phyloP scores from a whole-genome alignment of 2,329 filamentous ascomycete species.

The Scedosporium apiospermum region DNA sequence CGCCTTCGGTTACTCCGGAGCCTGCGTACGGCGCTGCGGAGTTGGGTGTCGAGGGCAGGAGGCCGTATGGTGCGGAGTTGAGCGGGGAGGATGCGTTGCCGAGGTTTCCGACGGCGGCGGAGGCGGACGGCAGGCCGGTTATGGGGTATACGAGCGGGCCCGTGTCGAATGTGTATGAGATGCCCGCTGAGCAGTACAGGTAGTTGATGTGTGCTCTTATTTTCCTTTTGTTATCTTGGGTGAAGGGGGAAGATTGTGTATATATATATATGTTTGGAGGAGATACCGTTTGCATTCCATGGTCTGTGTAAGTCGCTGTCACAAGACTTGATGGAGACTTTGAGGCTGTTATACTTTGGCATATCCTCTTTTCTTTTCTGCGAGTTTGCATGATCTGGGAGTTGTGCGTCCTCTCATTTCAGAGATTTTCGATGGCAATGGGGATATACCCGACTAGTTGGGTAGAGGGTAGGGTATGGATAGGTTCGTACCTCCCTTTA shows the following conservation, averaged over 20 bases:
- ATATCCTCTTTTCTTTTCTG: too few species aligned
- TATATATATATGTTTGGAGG: too few species aligned
- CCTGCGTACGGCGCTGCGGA: conserved; percentile 1
- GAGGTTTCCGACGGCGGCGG: conserved; percentile 24
- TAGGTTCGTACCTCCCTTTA: too few species aligned
- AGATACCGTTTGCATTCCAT: too few species aligned
- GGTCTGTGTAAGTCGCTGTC: too few species aligned
- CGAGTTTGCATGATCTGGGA: too few species aligned
- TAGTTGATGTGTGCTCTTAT: conserved; percentile 12
- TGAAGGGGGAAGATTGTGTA: not conserved
- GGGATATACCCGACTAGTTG: too few species aligned
- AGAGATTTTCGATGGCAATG: too few species aligned
- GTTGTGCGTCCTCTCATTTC: too few species aligned
- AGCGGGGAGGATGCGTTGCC: conserved; percentile 19
- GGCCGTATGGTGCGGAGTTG: conserved; percentile 10
- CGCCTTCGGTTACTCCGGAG: conserved; percentile 8
- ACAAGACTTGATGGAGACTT: too few species aligned
- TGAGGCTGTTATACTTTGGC: too few species aligned
- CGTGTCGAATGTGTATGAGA: conserved; percentile 27
- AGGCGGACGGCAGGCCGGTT: conserved; percentile 28
- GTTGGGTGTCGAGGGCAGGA: not conserved
- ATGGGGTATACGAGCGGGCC: conserved; percentile 22
- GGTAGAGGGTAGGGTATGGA: too few species aligned
- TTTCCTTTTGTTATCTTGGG: not conserved
- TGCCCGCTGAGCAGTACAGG: conserved; percentile 28